Evolutionary conservation across 192 early-diverging fungal species (phyloP), one percentile per base, ranked within the genome.

Genomic region (Spizellomyces sp.): DNA sequence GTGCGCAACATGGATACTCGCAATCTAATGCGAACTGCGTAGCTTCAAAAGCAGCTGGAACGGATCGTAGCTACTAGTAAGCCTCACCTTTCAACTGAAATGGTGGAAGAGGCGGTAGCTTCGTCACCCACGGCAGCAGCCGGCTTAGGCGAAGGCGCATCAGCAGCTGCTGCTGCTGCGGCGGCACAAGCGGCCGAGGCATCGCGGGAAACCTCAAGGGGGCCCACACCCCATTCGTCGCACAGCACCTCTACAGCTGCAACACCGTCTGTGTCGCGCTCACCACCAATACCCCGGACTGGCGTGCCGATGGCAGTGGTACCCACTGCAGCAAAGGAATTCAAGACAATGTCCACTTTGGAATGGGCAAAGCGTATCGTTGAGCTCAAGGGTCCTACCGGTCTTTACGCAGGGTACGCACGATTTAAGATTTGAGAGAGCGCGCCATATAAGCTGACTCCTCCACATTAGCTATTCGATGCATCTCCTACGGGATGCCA

Each of bases 331-430:
- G 27, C 27, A 36, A 36, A 36, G 27, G 27, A 36, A 3, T 36
- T 19, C 50, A 54, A 54, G 50, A 14, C 17, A 14, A 61, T 15
- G 59, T 62, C 58, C 58, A 62, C 69, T 6, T 21, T 56, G 42
- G 72, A 75, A 56, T 83, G 81, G 83, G 69, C 58, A 8, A 50
- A 52, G 45, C 72, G 68, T 42, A 80, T 85, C 54, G 79, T 81
- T 22, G n/a, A 70, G 41, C 22, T 75, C 6, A 76, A 81, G 42
- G 84, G 84, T 14, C 47, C 79, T 10, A n/a, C 71, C 21, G 84
- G 84, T 41, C 67, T 86, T 22, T 86, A 77, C 66, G 65, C 72
- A 14, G 84, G 84, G 10, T 84, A 77, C 27, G 17, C 12, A 54
- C 27, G 27, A 36, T 36, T 36, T 36, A 36, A 3, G 27, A 36